Conservation (phyloP, 2,329 filamentous ascomycete species). For the Fusarium transvaalense region DNA sequence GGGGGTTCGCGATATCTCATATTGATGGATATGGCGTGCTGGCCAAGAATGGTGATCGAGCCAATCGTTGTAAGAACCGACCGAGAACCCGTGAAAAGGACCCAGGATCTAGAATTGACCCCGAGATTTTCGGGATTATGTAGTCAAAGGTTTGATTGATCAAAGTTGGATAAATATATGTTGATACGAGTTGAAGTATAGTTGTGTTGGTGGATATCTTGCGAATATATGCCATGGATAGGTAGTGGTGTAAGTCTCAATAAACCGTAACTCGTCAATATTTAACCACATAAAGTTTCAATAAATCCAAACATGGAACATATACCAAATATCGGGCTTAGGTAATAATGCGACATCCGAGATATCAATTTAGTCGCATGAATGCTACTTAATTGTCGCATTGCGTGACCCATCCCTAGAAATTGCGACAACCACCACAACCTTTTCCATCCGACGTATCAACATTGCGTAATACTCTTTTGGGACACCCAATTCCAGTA, state of each 20-base stretch:
- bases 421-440: conserved; percentile 42
- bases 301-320: accelerated
- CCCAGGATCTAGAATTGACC: not conserved
- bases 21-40: conserved; percentile 42
- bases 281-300: accelerated
- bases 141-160: not conserved
- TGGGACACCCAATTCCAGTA: not conserved
- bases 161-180: not conserved
- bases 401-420: conserved; percentile 46
- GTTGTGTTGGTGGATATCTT: not conserved
- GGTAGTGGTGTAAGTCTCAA: not conserved
- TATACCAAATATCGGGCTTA: accelerated
- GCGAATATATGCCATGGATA: not conserved
- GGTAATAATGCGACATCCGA: not conserved
- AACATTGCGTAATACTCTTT: conserved; percentile 42
- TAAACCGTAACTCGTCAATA: conserved; percentile 3
- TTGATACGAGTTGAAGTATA: not conserved
- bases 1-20: conserved; percentile 26
- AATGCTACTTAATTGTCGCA: conserved; percentile 12
- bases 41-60: not conserved
- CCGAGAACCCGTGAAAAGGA: conserved; percentile 36
- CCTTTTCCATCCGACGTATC: conserved; percentile 7
- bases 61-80: conserved; percentile 43
- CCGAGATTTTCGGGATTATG: not conserved
- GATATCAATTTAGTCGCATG: not conserved